These are phyloP conservation scores for Pyrenochaeta sp. DNA, from an alignment of 2,329 filamentous ascomycete genomes.

Conservation along the genomic window DNA sequence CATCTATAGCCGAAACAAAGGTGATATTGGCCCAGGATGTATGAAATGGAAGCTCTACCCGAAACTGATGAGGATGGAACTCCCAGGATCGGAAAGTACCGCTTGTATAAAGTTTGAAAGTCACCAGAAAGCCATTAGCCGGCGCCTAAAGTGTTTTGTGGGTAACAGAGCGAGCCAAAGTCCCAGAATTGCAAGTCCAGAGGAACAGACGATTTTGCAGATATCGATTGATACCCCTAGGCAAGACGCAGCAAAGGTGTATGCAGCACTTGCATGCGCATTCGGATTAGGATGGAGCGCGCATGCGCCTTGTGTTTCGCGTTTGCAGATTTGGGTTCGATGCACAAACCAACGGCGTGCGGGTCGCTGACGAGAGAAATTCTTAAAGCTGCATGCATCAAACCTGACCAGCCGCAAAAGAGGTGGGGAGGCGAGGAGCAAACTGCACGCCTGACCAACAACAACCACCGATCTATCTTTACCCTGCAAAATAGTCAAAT, in stretches of 20 bases:
- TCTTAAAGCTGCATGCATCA: constrained; percentile 11
- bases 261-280: neutral
- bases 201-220: neutral
- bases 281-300: neutral
- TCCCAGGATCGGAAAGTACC: neutral
- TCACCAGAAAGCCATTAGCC: neutral
- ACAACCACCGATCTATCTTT: constrained; percentile 29
- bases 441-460: constrained; percentile 7
- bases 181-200: neutral
- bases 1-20: neutral
- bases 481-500: constrained; percentile 26
- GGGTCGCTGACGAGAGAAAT: constrained; percentile 13
- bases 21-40: neutral
- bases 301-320: neutral
- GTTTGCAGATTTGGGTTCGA: neutral
- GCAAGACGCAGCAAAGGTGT: neutral
- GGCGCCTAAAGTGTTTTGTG: neutral
- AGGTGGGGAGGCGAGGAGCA: constrained; percentile 21
- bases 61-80: neutral
- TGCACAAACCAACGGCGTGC: neutral
- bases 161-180: neutral
- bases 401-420: constrained; percentile 23
- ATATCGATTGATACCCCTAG: neutral
- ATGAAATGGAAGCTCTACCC: neutral
- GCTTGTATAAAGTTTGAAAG: neutral